These are phyloP conservation scores for Globisporangium orthogonon DNA, from an alignment of 352 stramenopile genomes.

Conservation along the genomic window DNA sequence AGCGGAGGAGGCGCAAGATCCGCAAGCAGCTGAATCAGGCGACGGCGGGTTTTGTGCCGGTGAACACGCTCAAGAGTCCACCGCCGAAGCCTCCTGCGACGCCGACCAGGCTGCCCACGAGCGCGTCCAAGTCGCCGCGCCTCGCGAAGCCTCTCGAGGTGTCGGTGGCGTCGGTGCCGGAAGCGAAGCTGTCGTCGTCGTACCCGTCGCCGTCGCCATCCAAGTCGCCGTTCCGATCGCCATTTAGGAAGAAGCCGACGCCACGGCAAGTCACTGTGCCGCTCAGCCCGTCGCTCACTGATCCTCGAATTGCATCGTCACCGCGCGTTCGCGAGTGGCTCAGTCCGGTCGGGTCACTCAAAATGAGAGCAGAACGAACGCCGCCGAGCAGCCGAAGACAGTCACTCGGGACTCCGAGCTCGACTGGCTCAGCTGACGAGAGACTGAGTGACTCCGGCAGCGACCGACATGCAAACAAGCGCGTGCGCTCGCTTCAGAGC, in stretches of 20 bases:
- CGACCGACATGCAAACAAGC: slow-evolving; percentile 44
- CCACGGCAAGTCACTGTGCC: slow-evolving; percentile 22
- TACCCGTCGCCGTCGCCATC: slow-evolving; percentile 43
- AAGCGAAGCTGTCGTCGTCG: slow-evolving; percentile 23
- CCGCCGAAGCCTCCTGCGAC: slow-evolving; percentile 27
- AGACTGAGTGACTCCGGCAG: slow-evolving; percentile 9
- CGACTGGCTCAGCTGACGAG: slow-evolving; percentile 11
- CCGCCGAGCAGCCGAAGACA: slow-evolving; percentile 29
- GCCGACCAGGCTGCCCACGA: slow-evolving; percentile 27
- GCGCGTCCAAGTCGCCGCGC: slow-evolving; percentile 39
- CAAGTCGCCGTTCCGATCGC: slow-evolving; percentile 68
- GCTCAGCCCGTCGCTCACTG: slow-evolving; percentile 14
- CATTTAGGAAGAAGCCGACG: slow-evolving; percentile 67
- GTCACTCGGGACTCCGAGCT: slow-evolving; percentile 9
- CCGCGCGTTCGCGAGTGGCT: slow-evolving; percentile 53
- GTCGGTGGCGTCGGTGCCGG: slow-evolving; percentile 32
- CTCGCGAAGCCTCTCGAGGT: slow-evolving; percentile 39
- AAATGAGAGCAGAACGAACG: slow-evolving; percentile 15
- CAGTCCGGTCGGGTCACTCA: slow-evolving; percentile 45
- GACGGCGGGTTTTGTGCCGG: slow-evolving; percentile 55
- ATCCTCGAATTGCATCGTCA: slow-evolving; percentile 13
- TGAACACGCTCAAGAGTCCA: slow-evolving; percentile 64
- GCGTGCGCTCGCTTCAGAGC: slow-evolving; percentile 67
- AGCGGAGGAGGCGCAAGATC: slow-evolving; percentile 79
- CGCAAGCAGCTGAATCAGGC: slow-evolving; percentile 49